phyloP scores from a whole-genome alignment of 1,139 yeast species.

The Diutina sp. region DNA sequence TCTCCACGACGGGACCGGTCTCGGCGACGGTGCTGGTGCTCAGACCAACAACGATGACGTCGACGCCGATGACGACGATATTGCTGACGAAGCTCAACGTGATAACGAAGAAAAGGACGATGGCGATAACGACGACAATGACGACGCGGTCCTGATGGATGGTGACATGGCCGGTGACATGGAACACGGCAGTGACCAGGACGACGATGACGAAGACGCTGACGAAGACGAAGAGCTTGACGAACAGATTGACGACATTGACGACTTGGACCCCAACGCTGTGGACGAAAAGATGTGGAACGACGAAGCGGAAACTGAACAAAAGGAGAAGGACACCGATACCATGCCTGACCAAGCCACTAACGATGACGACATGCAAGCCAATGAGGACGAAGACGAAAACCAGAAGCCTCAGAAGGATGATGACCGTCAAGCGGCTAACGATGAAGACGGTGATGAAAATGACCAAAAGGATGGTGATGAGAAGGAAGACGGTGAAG shows the following conservation, averaged over 20 bases:
- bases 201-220: slow-evolving; percentile 36
- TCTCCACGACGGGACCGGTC: slow-evolving; percentile 82
- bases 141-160: slow-evolving; percentile 84
- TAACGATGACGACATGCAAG: slow-evolving; percentile 51
- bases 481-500: slow-evolving; percentile 15
- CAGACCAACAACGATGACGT: slow-evolving; percentile 71
- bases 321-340: slow-evolving; percentile 63
- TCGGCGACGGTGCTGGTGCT: slow-evolving; percentile 95
- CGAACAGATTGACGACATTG: slow-evolving; percentile 83
- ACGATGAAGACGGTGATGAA: slow-evolving; percentile 19
- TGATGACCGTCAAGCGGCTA: slow-evolving; percentile 11
- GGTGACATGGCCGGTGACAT: slow-evolving; percentile 95
- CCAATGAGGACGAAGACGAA: slow-evolving; percentile 39
- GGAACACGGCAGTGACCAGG: slow-evolving; percentile 69
- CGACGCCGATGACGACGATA: slow-evolving; percentile 77
- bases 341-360: slow-evolving; percentile 44
- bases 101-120: slow-evolving; percentile 50
- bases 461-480: slow-evolving; percentile 14
- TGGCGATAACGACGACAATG: slow-evolving; percentile 43
- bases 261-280: slow-evolving; percentile 87
- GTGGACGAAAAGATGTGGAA: slow-evolving; percentile 99
- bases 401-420: slow-evolving; percentile 19
- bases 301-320: slow-evolving; percentile 69
- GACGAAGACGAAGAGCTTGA: slow-evolving; percentile 55
- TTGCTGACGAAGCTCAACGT: slow-evolving; percentile 78